Evolutionary conservation across 805 yeast species (phyloP), one percentile per base, ranked within the genome.

Genomic region (Wickerhamomyces alni): DNA sequence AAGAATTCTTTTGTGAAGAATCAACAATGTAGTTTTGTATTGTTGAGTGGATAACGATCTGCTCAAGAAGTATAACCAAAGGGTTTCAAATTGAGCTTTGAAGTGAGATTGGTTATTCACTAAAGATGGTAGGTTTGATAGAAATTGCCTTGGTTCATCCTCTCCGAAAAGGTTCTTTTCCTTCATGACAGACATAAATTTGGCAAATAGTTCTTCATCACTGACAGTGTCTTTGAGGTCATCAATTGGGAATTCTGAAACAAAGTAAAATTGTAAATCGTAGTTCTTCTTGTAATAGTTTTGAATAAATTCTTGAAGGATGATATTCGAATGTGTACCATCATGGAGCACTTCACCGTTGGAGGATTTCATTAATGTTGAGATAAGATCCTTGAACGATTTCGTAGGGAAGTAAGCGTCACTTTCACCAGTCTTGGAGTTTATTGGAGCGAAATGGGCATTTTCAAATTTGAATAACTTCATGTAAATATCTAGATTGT

Each of bases 1-100:
- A 28, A 91, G 81, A 31, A 93, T 72, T 45, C 94, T 67, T 57
- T 87, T 87, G 60, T 93, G 97, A 50, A 93, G 58, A 2, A 88
- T 71, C 5, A 77, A 63, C 41, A 91, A 65, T 5, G 82, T 69
- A 2, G 81, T 66, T 58, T 86, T 87, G 59, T 83, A 82, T 57
- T 87, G 95, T 2, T 57, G 61, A 3, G 55, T 43, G 1, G 71
- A 58, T 11, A 76, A 57, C 32, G 67, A 60, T 17, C 72, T 67
- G 35, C 70, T 65, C 48, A 93, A 66, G 5, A 77, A 58, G 15
- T 66, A 54, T 11, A 85, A 58, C 79, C 94, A 80, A 21, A 78
- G 72, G 42, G 73, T 75, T 56, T 89, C 95, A 56, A 83, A 82
- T 21, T 77, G 74, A 1, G 75, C 55, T 55, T 77, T 79, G 59